Conservation (phyloP, 345 rosid species). For the Eutrema heterophyllum region DNA sequence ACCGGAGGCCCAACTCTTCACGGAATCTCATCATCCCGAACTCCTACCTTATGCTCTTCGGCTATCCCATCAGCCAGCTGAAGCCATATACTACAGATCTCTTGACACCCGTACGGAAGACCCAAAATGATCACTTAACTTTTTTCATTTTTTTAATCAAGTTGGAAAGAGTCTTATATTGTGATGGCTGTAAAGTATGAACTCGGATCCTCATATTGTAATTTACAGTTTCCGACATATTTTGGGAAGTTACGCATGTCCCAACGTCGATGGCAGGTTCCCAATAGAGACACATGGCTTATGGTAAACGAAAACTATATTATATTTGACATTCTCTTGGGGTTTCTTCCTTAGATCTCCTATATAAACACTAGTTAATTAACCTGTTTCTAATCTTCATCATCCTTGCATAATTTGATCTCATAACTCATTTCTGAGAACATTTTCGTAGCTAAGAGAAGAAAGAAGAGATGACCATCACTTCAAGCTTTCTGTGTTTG, state of each 20-base stretch:
- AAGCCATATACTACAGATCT: no score
- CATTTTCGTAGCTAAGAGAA: background rate
- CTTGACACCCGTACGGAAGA: no score
- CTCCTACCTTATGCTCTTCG: no score
- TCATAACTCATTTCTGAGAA: background rate
- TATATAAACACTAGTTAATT: conserved; percentile 3
- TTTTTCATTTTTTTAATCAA: background rate
- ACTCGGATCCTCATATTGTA: conserved; percentile 20
- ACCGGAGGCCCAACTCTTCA: no score
- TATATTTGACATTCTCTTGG: conserved; percentile 5
- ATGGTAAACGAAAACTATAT: background rate
- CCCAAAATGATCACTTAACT: background rate
- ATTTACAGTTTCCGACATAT: background rate
- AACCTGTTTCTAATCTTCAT: background rate
- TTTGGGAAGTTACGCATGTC: conserved; percentile 8
- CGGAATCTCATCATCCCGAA: no score
- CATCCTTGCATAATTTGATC: background rate
- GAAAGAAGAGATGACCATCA: conserved; percentile 14
- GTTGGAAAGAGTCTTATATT: background rate
- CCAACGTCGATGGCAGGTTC: conserved; percentile 16
- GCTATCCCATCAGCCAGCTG: no score
- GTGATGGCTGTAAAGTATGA: conserved; percentile 16
- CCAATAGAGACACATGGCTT: conserved; percentile 25
- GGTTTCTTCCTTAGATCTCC: background rate
- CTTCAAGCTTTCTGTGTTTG: conserved; percentile 23